These are phyloP conservation scores for Cercospora sojina DNA, from an alignment of 2,329 filamentous ascomycete genomes.

Conservation along the genomic window DNA sequence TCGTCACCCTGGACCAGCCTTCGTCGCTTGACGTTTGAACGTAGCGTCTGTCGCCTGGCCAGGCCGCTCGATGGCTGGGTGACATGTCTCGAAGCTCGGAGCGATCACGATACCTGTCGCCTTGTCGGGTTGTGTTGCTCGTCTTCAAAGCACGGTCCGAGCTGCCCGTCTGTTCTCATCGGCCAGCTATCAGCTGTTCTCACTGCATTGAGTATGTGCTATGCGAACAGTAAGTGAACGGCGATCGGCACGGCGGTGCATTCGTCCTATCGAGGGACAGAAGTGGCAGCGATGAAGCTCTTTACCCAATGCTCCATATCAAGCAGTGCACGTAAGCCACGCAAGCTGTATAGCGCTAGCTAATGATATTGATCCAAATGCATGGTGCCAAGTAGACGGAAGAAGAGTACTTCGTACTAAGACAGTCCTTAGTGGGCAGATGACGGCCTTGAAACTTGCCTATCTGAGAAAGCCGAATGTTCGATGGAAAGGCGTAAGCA, in stretches of 20 bases:
- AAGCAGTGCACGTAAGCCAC: neutral
- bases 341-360: neutral
- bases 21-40: too few relatives aligned
- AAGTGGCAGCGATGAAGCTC: neutral
- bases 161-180: too few relatives aligned
- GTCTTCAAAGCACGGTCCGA: too few relatives aligned
- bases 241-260: neutral
- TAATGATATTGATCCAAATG: neutral
- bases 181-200: too few relatives aligned
- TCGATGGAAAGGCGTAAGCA: neutral
- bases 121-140: too few relatives aligned
- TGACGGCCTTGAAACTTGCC: neutral
- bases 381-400: neutral
- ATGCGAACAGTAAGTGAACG: too few relatives aligned
- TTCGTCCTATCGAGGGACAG: neutral
- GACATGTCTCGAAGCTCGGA: too few relatives aligned
- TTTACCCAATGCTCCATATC: neutral
- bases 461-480: neutral
- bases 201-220: too few relatives aligned
- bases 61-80: too few relatives aligned
- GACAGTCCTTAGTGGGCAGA: neutral
- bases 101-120: too few relatives aligned
- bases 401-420: neutral
- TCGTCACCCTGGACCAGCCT: too few relatives aligned
- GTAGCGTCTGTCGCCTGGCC: too few relatives aligned